A percentile compares a stretch with the other conserved stretches of the same genome.
These are phyloP conservation scores for Amesomyces nigricolor DNA, from an alignment of 2,329 filamentous ascomycete genomes.

Conservation along the genomic window DNA sequence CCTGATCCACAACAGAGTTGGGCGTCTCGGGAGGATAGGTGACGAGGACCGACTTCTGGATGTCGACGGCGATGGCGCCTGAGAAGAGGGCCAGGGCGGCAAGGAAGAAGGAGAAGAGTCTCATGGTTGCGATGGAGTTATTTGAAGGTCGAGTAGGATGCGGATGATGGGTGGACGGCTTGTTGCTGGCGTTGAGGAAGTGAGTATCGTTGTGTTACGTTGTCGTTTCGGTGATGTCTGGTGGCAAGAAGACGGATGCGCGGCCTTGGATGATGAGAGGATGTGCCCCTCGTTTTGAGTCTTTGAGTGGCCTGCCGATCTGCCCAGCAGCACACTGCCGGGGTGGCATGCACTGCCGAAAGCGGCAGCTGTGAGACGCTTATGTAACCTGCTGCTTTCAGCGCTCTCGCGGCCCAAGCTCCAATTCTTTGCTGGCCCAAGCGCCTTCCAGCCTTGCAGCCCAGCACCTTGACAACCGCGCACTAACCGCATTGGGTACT, in stretches of 20 bases:
- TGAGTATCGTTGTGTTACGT: not conserved
- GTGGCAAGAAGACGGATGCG: conserved; percentile 10
- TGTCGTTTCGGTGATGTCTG: not conserved
- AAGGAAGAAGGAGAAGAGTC: conserved; percentile 48
- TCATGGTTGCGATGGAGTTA: conserved; percentile 49
- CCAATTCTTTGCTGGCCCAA: conserved; percentile 4
- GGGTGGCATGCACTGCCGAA: not conserved
- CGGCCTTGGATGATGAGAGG: not conserved
- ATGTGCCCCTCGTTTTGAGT: conserved; percentile 7
- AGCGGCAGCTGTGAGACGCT: conserved; percentile 14
- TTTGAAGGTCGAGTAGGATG: too few relatives aligned
- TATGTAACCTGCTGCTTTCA: conserved; percentile 13
- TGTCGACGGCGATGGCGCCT: conserved; percentile 56
- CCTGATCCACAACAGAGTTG: conserved; percentile 60
- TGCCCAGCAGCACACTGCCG: not conserved
- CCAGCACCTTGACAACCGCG: conserved; percentile 10
- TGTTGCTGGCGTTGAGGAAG: not conserved
- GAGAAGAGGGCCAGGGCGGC: conserved; percentile 54
- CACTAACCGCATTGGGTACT: conserved; percentile 25
- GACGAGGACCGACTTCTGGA: conserved; percentile 69
- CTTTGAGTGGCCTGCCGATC: conserved; percentile 6
- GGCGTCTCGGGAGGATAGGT: conserved; percentile 68
- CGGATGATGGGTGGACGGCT: too few relatives aligned
- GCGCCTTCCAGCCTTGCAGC: conserved; percentile 13
- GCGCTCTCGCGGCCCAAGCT: conserved; percentile 2